These are phyloP conservation scores for Globisporangium irregulare DNA, from an alignment of 352 stramenopile species.

Conservation along the genomic window DNA sequence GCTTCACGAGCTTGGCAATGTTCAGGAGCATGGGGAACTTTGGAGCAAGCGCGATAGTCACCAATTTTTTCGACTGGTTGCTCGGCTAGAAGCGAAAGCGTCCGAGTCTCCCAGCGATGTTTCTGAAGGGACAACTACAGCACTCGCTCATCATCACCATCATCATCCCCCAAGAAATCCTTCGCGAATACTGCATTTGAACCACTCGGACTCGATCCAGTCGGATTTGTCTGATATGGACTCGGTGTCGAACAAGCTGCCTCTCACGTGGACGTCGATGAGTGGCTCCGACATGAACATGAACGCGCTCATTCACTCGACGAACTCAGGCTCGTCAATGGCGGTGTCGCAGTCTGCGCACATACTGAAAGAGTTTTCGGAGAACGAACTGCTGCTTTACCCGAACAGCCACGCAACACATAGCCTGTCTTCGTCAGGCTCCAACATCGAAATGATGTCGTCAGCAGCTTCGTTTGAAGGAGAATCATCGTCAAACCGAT, in stretches of 20 bases:
- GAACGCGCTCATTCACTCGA: constrained; percentile 13
- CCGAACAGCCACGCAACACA: constrained; percentile 10
- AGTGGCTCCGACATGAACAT: constrained; percentile 36
- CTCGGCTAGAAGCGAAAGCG: constrained; percentile 10
- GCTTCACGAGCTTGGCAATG: background rate
- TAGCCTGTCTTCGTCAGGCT: background rate
- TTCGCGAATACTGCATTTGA: constrained; percentile 10
- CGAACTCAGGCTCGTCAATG: constrained; percentile 19
- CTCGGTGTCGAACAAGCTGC: constrained; percentile 35
- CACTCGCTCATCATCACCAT: background rate
- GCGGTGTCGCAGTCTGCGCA: background rate
- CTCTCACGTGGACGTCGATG: constrained; percentile 34
- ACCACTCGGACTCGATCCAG: constrained; percentile 62
- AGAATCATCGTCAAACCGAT: constrained; percentile 30
- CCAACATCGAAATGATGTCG: constrained; percentile 3
- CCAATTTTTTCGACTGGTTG: constrained; percentile 18
- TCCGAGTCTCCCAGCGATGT: background rate
- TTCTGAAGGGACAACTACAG: background rate
- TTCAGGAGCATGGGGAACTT: background rate
- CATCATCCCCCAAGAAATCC: constrained; percentile 6
- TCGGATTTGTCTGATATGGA: constrained; percentile 73
- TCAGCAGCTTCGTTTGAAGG: background rate
- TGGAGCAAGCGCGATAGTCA: constrained; percentile 7
- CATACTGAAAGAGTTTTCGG: constrained; percentile 35
- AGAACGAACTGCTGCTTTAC: constrained; percentile 60